Conservation (phyloP, 768 basidiomycete genomes). For the Hypsizygus marmoreus region DNA sequence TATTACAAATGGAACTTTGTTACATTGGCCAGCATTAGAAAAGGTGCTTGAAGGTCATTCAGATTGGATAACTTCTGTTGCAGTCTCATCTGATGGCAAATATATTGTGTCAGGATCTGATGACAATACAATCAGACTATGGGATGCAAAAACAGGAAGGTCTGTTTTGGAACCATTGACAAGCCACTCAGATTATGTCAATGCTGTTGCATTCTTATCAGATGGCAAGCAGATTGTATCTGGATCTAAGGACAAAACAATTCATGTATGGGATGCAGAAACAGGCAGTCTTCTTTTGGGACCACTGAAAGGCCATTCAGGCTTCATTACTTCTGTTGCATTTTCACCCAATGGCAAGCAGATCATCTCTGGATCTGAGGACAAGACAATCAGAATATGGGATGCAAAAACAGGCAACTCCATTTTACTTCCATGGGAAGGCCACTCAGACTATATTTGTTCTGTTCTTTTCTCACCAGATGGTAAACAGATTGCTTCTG, state of each 20-base stretch:
- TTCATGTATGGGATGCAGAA: too few species aligned
- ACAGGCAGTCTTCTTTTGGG: not conserved
- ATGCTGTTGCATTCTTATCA: too few species aligned
- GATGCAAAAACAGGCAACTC: not conserved
- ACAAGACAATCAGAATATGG: not conserved
- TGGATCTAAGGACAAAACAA: too few species aligned
- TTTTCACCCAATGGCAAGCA: not conserved
- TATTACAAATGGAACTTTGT: not conserved
- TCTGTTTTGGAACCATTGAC: not conserved
- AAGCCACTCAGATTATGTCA: not conserved
- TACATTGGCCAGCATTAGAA: slow-evolving; percentile 1
- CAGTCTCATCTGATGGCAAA: too few species aligned
- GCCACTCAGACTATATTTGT: not conserved
- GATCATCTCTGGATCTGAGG: not conserved
- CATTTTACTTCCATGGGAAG: not conserved
- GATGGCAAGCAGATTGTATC: too few species aligned
- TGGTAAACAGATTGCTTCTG: not conserved
- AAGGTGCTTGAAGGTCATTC: too few species aligned
- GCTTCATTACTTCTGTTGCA: not conserved
- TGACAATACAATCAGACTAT: too few species aligned
- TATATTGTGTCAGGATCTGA: too few species aligned
- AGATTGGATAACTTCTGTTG: too few species aligned
- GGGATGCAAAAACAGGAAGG: not conserved
- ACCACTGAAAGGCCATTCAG: not conserved
- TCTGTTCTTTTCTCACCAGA: not conserved